Base-by-base conservation (phyloP, 1,139 yeast genomes). In the Debaryomyces coudertii region DNA sequence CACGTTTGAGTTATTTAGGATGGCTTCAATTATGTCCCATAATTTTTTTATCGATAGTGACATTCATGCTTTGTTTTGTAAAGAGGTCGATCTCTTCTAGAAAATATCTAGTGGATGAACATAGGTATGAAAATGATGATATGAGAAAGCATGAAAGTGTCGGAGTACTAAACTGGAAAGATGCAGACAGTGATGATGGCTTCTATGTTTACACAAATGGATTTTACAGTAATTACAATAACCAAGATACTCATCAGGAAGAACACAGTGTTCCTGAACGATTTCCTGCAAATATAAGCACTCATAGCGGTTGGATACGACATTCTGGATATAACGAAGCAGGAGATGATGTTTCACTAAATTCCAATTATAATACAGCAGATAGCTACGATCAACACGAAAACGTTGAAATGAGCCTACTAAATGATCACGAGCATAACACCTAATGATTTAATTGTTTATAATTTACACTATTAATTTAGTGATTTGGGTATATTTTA, bases 21-120 rank as follows among this genome's bases (percentile, higher is more conserved):
- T 75, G 80, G 80, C 51, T 74, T 34, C 77, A 75, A 50, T 55
- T 75, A 27, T 53, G 71, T 6, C 79, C 79, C 2, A 66, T 73
- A 3, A 59, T 72, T 24, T 56, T 65, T 12, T 57, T 71, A 48
- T 69, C 77, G 3, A 49, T 73, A 3, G 63, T 66, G 8, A 67
- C 73, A 0, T 60, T 75, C 2, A 61, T 73, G 61, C 58, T 69
- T 3, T 75, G 79, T 48, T 73, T 74, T 48, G 64, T 71, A 48
- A 71, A 73, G 47, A 52, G 79, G 36, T 62, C 73, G 0, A 65
- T 74, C 1, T 62, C 67, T 12, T 68, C 77, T 0, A 55, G 78
- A 46, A 62, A 62, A 46, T 71, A 69, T 49, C 63, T 72, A 38
- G 71, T 71, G 36, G 69, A 65, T 23, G 68, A 62, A 12, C 53